These are phyloP conservation scores for Solanum lycopersicoides DNA, from an alignment of 257 asterid genomes.

Conservation along the genomic window DNA sequence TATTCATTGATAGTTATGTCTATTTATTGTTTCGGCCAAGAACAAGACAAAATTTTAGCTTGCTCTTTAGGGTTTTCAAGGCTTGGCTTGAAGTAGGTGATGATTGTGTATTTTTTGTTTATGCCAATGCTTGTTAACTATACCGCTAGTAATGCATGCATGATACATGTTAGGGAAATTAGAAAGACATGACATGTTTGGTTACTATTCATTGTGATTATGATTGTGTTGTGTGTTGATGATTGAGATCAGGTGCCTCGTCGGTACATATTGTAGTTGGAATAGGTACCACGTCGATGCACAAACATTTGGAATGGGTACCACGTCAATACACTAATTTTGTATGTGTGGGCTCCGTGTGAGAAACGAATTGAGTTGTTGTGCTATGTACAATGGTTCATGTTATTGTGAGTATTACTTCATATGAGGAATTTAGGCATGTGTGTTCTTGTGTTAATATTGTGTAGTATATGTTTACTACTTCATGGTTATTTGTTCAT, in stretches of 20 bases:
- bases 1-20: background rate
- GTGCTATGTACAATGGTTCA: background rate
- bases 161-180: background rate
- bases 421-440: background rate
- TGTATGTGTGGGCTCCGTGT: background rate
- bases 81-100: background rate
- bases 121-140: background rate
- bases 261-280: background rate
- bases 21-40: background rate
- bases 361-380: background rate
- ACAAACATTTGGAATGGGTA: background rate
- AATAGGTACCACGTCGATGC: background rate
- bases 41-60: background rate
- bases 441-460: background rate
- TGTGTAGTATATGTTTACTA: background rate
- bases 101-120: background rate
- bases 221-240: background rate
- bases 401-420: background rate
- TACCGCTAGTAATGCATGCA: background rate
- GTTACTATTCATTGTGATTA: too few species aligned
- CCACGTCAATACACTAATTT: background rate
- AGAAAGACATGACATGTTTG: background rate
- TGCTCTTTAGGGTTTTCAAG: background rate
- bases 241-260: background rate
- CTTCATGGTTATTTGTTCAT: background rate